Conservation (phyloP, 495 filamentous ascomycete species). For the Geoglossum glabrum region DNA sequence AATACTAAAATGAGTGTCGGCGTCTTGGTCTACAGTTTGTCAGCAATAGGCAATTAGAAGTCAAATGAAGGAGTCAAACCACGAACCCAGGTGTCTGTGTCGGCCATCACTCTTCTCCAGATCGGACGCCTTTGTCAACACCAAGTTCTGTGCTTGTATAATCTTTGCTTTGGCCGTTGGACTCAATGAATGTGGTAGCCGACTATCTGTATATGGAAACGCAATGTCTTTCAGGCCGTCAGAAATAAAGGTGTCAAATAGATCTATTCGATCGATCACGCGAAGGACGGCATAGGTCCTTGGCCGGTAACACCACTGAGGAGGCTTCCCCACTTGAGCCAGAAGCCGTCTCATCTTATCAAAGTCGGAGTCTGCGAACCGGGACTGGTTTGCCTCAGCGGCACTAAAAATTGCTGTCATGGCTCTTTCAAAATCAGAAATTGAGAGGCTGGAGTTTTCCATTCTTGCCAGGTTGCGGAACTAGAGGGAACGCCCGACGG, state of each 20-base stretch:
- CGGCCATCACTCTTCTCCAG: conserved; percentile 1
- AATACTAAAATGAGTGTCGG: conserved; percentile 6
- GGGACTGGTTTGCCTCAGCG: too few relatives aligned
- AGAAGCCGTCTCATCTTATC: background rate
- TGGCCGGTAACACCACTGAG: conserved; percentile 6
- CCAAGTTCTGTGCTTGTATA: conserved; percentile 6
- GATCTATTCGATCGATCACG: conserved; percentile 7
- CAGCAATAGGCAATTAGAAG: background rate
- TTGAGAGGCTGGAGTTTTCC: too few relatives aligned
- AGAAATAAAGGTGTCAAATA: conserved; percentile 8
- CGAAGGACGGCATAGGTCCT: conserved; percentile 12
- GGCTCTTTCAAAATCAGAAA: too few relatives aligned
- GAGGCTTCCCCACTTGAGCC: background rate
- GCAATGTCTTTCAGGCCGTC: conserved; percentile 8
- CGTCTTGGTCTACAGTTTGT: conserved; percentile 4
- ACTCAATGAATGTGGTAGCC: background rate
- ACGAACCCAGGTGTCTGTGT: background rate
- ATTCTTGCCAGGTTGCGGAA: too few relatives aligned
- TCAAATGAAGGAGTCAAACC: background rate
- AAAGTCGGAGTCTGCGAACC: background rate
- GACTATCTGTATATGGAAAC: conserved; percentile 8
- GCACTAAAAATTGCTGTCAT: too few relatives aligned
- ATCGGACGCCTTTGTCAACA: conserved; percentile 7
- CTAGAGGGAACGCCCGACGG: too few relatives aligned
- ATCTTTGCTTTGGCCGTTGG: conserved; percentile 4